A percentile compares a stretch with the other conserved stretches of the same genome.
Conservation (phyloP, 2,329 filamentous ascomycete species). For the Plenodomus tracheiphilus region DNA sequence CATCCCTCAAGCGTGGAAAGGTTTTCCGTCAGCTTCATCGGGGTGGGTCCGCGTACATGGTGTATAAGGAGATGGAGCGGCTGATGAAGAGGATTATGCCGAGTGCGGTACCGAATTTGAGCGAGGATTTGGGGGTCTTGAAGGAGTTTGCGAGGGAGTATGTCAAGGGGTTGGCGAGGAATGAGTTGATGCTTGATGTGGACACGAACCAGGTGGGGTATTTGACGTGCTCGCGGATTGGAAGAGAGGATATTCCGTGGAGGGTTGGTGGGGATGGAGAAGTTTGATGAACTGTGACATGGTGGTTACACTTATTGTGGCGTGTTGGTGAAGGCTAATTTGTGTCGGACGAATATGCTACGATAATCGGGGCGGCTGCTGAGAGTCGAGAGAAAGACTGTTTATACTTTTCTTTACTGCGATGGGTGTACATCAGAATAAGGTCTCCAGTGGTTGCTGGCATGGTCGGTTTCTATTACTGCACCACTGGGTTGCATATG, state of each 20-base stretch:
- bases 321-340: too few species aligned
- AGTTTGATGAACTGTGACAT: too few species aligned
- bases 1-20: conserved; percentile 15
- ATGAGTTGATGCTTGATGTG: conserved; percentile 33
- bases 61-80: conserved; percentile 22
- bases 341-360: too few species aligned
- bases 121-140: conserved; percentile 26
- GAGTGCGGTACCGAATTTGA: conserved; percentile 18
- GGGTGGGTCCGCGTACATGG: conserved; percentile 35
- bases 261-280: not conserved
- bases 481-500: too few species aligned
- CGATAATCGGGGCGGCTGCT: too few species aligned
- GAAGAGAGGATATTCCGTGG: conserved; percentile 37
- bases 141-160: conserved; percentile 27
- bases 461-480: too few species aligned
- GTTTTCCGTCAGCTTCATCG: conserved; percentile 33
- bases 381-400: too few species aligned
- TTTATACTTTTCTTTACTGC: too few species aligned
- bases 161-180: conserved; percentile 19
- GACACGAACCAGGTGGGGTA: conserved; percentile 35
- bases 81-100: conserved; percentile 19
- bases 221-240: conserved; percentile 40
- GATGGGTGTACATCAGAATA: too few species aligned
- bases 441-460: too few species aligned
- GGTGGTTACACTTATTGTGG: too few species aligned